These are phyloP conservation scores for Pythium chondricola DNA, from an alignment of 352 stramenopile species.

Conservation along the genomic window DNA sequence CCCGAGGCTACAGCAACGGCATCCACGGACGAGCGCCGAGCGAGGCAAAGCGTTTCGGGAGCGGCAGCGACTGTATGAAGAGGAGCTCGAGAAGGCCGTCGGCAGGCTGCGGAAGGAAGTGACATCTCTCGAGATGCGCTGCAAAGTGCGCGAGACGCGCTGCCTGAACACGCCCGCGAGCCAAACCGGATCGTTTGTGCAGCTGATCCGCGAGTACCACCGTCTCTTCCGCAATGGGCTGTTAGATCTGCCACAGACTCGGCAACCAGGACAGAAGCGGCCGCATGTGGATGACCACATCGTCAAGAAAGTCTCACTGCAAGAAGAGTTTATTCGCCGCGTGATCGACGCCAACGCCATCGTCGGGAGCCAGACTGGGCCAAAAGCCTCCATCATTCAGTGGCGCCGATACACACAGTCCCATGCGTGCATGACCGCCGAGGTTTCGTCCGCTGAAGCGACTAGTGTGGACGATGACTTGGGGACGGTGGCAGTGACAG, in stretches of 20 bases:
- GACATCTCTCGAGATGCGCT: constrained; percentile 1
- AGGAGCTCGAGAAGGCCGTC: constrained; percentile 4
- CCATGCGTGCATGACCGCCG: constrained; percentile 7
- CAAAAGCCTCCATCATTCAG: constrained; percentile 17
- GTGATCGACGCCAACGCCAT: constrained; percentile 8
- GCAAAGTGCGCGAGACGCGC: background rate
- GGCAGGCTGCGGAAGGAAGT: constrained; percentile 4
- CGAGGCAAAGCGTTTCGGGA: constrained; percentile 12
- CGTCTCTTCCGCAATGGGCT: constrained; percentile 13
- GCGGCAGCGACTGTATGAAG: constrained; percentile 7
- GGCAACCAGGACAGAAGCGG: constrained; percentile 1
- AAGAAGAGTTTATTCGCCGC: constrained; percentile 16
- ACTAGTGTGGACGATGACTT: background rate
- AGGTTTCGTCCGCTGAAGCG: constrained; percentile 2
- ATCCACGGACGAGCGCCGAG: constrained; percentile 13
- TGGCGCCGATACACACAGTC: constrained; percentile 19
- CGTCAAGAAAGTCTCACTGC: background rate
- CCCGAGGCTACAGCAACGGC: constrained; percentile 3
- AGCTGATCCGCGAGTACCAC: constrained; percentile 14
- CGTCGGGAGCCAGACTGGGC: constrained; percentile 11
- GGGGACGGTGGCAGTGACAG: constrained; percentile 8
- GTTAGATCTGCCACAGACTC: background rate
- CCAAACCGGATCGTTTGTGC: constrained; percentile 7
- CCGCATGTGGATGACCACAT: background rate
- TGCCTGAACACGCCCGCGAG: constrained; percentile 1